Base-by-base conservation (phyloP, 2,329 filamentous ascomycete genomes). In the Curvularia verruculosa region DNA sequence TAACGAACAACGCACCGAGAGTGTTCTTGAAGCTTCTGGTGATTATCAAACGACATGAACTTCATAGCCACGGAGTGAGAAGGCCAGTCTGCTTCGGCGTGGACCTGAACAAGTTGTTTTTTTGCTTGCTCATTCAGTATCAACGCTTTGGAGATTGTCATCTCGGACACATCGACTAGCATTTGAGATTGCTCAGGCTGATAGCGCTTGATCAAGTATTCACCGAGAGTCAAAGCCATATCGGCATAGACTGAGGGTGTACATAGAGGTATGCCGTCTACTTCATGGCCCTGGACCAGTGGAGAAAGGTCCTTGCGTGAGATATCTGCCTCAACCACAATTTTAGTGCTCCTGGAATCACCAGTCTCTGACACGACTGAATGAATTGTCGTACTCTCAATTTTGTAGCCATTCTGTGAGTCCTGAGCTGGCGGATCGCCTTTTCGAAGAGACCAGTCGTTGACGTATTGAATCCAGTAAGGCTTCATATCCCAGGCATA, bases 401-500 rank as follows among this genome's bases (percentile, higher is more conserved):
- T 34, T 13, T 37, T 46, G 23, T 39, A 15, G 19, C 28, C n/a
- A 19, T 18, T 39, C 47, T 36, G 47, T 37, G 46, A 21, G 36
- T 19, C 45, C 18, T 44, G 24, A 46, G 36, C 29, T n/a, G 45
- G 28, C 12, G 52, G 47, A 21, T 59, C 59, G 5, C 55, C 56
- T 36, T 61, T 61, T 23, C 39, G 45, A 15, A 78, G 54, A 5
- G 59, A 64, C 71, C 73, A 78, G 56, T 75, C 66, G 19, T 65
- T 58, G 3, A 53, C 56, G 61, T 78, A 79, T 23, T 69, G 63
- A 1, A 77, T 68, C 75, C 76, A 78, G 65, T 75, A 77, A n/a
- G 68, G 57, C 57, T 78, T 77, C 13, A 69, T 40, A 28, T 78
- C 64, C 66, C 68, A 79, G 4, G 31, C 36, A 49, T 78, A 78